Evolutionary conservation across 305 asterid genomes (phyloP), one percentile per base, ranked within the genome.

Genomic region (Galium porrigens): DNA sequence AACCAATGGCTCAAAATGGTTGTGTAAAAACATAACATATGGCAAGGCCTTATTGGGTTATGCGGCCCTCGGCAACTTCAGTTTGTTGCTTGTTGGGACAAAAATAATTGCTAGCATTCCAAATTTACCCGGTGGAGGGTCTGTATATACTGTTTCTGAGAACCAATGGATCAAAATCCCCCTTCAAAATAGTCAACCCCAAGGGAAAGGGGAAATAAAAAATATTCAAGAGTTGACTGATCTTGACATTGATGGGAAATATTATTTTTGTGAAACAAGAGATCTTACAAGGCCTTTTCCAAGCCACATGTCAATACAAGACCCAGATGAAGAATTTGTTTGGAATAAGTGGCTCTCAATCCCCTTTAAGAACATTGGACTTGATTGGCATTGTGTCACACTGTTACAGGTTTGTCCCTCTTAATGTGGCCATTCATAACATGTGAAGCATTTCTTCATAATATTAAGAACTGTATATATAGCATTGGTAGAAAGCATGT

Each of bases 241-340:
- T 78, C 89, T 89, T 72, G 99, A 92, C 68, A 77, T 92, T 76
- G 97, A 92, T 75, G 97, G 95, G 68, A 92, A 92, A 61, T 94
- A 92, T 75, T 92, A 84, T 70, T 92, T 86, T 78, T 92, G 96
- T 65, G 99, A 92, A 72, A 79, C 95, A 7, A 82, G 95, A 78
- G 99, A 92, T 76, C 81, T 89, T 66, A 92, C 96, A 59, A 85
- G 95, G 67, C 95, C 97, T 69, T 92, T 89, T 73, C 99, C 99
- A 33, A 92, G 97, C 73, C 91, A 82, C 67, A 83, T 84, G 94
- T 66, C 95, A 22, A 75, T 84, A 67, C 84, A 78, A 68, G 78
- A 80, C 25, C 95, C 99, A 37, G 99, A 92, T 73, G 94, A 84
- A 52, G 99, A 92, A 78, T 92, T 87, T 79, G 95, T 89, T 69